Conservation (phyloP, 441 rosid species). For the Corymbia citriodora region DNA sequence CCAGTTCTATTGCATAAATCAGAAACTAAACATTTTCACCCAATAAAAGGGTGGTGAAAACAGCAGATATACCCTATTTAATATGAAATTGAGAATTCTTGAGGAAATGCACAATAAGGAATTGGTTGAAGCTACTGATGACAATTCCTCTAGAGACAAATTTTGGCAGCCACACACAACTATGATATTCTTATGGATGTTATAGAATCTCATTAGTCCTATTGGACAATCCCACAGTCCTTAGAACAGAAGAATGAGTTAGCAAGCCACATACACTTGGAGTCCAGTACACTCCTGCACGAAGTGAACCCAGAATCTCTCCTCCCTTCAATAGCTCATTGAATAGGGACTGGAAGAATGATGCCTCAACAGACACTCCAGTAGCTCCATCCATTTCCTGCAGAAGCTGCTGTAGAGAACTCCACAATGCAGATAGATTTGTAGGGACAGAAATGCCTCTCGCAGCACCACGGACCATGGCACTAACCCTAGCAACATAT, state of each 20-base stretch:
- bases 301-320: constrained; percentile 86
- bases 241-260: not conserved
- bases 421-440: constrained; percentile 68
- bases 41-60: not conserved
- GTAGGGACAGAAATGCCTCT: constrained; percentile 88
- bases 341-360: constrained; percentile 86
- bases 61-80: not conserved
- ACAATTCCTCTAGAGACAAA: not conserved
- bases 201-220: not conserved
- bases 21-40: not conserved
- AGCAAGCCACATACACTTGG: constrained; percentile 59
- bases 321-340: constrained; percentile 76
- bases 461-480: constrained; percentile 95
- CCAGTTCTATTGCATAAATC: not conserved
- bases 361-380: constrained; percentile 73
- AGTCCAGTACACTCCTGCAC: constrained; percentile 98
- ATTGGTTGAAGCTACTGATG: not conserved
- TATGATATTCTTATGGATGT: not conserved
- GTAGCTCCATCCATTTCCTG: constrained; percentile 92
- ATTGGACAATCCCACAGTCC: not conserved
- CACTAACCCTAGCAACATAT: constrained; percentile 87
- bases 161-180: not conserved
- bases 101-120: not conserved
- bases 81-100: not conserved
- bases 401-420: constrained; percentile 73